A percentile compares a stretch with the other conserved stretches of the same genome.
These are phyloP conservation scores for Thelonectria discophora DNA, from an alignment of 2,329 filamentous ascomycete species.

Conservation along the genomic window DNA sequence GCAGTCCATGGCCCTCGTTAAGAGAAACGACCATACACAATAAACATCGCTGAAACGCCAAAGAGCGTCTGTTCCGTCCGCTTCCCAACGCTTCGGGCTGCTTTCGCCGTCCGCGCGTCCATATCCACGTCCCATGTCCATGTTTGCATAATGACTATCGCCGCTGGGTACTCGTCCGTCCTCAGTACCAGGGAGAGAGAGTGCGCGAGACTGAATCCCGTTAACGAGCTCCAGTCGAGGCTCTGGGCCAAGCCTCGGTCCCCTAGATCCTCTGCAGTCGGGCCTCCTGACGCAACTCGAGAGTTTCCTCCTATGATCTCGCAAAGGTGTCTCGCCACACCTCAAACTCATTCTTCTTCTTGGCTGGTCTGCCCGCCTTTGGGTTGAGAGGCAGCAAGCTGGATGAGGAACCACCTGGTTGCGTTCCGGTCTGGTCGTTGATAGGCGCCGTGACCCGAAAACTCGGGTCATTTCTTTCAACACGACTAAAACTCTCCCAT, in stretches of 20 bases:
- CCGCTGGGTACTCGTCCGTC: not conserved
- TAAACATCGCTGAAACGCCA: slow-evolving; percentile 28
- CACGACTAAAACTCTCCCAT: slow-evolving; percentile 11
- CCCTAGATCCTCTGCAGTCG: too few species aligned
- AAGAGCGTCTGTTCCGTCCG: slow-evolving; percentile 11
- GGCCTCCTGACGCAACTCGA: not conserved
- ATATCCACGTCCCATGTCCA: slow-evolving; percentile 21
- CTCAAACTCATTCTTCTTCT: not conserved
- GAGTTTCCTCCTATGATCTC: not conserved
- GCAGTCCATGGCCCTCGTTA: slow-evolving; percentile 23
- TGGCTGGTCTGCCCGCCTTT: not conserved
- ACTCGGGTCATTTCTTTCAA: not conserved
- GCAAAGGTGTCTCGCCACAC: not conserved
- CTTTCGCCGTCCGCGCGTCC: slow-evolving; percentile 18
- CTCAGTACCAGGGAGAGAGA: not conserved
- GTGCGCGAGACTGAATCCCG: too few species aligned
- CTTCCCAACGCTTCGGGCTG: slow-evolving; percentile 21
- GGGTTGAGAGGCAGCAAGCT: not conserved
- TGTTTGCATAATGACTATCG: slow-evolving; percentile 2
- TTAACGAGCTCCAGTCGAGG: too few species aligned
- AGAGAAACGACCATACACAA: slow-evolving; percentile 9
- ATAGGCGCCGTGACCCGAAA: not conserved
- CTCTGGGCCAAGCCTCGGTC: too few species aligned
- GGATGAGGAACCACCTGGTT: not conserved
- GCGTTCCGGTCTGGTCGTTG: not conserved